Conservation (phyloP, 768 basidiomycete genomes). For the Leucogyrophana mollusca region DNA sequence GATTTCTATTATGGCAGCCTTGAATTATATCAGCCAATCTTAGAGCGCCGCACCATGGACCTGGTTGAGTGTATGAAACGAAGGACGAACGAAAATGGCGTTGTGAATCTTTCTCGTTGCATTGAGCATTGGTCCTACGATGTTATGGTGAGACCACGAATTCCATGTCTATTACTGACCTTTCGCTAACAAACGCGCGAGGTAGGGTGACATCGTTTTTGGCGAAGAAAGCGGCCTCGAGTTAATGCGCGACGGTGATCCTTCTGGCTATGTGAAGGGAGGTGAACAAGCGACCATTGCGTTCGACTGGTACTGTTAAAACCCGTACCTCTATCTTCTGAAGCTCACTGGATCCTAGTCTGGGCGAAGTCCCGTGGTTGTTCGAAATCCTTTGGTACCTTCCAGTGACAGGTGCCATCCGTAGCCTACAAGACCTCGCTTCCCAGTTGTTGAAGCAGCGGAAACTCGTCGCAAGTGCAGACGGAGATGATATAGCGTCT, state of each 20-base stretch:
- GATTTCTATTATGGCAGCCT: not conserved
- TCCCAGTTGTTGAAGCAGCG: not conserved
- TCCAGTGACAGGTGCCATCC: conserved; percentile 14
- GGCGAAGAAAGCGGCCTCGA: not conserved
- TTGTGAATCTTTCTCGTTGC: conserved; percentile 13
- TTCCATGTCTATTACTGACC: not conserved
- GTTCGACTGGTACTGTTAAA: conserved; percentile 8
- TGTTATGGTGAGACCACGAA: conserved; percentile 18
- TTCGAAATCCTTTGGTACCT: conserved; percentile 30
- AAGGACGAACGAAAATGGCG: conserved; percentile 1
- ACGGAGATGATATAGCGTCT: not conserved
- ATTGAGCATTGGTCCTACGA: conserved; percentile 24
- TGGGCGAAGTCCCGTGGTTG: conserved; percentile 30
- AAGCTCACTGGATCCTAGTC: conserved; percentile 10
- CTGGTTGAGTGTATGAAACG: conserved; percentile 9
- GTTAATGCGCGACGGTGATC: not conserved
- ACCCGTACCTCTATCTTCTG: not conserved
- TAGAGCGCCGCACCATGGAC: conserved; percentile 3
- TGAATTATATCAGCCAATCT: conserved; percentile 5
- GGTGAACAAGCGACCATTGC: conserved; percentile 12
- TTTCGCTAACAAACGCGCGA: too few species aligned
- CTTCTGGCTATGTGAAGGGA: not conserved
- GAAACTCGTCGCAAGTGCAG: not conserved
- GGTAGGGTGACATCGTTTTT: not conserved
- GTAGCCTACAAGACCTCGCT: not conserved